Conservation (phyloP, 129 eudicot species). For the Glebionis coronaria region DNA sequence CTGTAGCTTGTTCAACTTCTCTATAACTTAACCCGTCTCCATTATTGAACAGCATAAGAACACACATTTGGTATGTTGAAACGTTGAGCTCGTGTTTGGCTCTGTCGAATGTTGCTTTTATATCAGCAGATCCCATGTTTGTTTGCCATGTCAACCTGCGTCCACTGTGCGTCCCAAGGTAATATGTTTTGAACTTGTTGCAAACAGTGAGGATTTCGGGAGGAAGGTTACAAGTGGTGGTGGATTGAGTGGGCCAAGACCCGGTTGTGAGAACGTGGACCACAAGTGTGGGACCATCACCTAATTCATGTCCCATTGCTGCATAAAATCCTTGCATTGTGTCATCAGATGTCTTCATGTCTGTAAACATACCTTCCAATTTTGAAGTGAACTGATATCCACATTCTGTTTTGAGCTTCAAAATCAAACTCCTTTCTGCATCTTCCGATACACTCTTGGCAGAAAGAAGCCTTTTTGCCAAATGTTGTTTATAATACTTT, state of each 20-base stretch:
- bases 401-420: conserved; percentile 56
- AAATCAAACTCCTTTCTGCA: conserved; percentile 51
- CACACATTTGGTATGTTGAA: conserved; percentile 59
- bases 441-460: conserved; percentile 51
- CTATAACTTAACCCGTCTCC: conserved; percentile 36
- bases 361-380: conserved; percentile 61
- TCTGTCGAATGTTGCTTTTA: conserved; percentile 44
- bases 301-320: conserved; percentile 37
- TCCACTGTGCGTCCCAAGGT: conserved; percentile 63
- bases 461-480: conserved; percentile 54
- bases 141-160: conserved; percentile 58
- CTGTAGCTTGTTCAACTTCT: conserved; percentile 56
- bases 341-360: conserved; percentile 61
- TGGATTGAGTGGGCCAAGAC: conserved; percentile 58
- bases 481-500: conserved; percentile 60
- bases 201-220: conserved; percentile 43
- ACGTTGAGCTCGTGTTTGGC: conserved; percentile 52
- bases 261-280: conserved; percentile 58
- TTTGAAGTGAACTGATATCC: conserved; percentile 64
- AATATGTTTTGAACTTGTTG: conserved; percentile 45
- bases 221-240: conserved; percentile 50
- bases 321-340: conserved; percentile 55
- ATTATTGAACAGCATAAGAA: conserved; percentile 52
- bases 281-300: conserved; percentile 41
- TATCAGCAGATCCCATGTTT: conserved; percentile 56